A percentile compares a stretch with the other conserved stretches of the same genome.
Conservation (phyloP, 371 early-diverging fungal species). For the Mycotypha africana region DNA sequence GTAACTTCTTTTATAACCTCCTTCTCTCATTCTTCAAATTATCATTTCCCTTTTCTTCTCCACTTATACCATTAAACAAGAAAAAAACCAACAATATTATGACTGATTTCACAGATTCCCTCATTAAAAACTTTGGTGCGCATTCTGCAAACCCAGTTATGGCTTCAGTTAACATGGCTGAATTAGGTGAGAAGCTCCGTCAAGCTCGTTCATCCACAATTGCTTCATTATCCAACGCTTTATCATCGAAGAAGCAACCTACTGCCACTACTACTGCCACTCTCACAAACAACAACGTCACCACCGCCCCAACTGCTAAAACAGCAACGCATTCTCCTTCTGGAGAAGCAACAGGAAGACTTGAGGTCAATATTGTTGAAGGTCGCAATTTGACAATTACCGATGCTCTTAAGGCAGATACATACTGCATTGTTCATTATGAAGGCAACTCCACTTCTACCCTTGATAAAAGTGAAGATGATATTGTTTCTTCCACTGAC, state of each 20-base stretch:
- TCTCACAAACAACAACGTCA: neutral
- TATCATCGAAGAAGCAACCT: neutral
- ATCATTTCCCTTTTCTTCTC: neutral
- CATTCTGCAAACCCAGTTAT: conserved; percentile 4
- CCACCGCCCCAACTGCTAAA: neutral
- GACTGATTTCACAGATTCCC: conserved; percentile 11
- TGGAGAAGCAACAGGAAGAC: conserved; percentile 18
- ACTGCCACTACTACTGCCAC: neutral
- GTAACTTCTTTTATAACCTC: neutral
- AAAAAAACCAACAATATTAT: conserved; percentile 1
- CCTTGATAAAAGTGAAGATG: conserved; percentile 18
- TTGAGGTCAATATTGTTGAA: conserved; percentile 35
- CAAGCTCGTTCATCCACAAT: conserved; percentile 8
- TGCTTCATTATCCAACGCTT: conserved; percentile 12
- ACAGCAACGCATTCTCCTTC: neutral
- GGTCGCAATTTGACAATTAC: conserved; percentile 39
- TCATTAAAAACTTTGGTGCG: conserved; percentile 9
- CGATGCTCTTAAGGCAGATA: conserved; percentile 34
- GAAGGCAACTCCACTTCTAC: conserved; percentile 43
- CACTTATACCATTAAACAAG: neutral
- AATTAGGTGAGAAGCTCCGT: conserved; percentile 10
- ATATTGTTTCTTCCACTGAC: conserved; percentile 9
- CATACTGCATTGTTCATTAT: conserved; percentile 46
- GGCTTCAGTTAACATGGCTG: conserved; percentile 4
- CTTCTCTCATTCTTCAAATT: neutral